phyloP scores from a whole-genome alignment of 306 rosid genomes.

The Crataegus laevigata region DNA sequence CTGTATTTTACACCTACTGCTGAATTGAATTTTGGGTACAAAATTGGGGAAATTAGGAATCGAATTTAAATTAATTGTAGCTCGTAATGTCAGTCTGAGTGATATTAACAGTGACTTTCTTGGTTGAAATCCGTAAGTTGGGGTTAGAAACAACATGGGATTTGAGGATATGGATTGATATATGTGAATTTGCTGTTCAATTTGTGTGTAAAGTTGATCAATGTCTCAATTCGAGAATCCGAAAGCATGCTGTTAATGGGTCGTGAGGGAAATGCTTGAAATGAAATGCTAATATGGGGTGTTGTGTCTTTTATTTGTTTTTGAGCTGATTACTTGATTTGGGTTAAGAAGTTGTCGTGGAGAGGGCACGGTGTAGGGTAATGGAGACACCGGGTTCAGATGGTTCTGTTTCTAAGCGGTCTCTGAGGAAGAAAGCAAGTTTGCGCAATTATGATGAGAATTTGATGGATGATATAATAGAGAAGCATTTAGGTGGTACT shows the following conservation, averaged over 20 bases:
- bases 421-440: conserved; percentile 55
- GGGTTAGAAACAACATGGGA: neutral
- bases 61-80: neutral
- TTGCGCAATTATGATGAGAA: conserved; percentile 61
- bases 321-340: conserved; percentile 5
- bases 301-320: conserved; percentile 3
- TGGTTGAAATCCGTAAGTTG: neutral
- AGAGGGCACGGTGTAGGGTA: conserved; percentile 8
- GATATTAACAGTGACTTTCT: neutral
- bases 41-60: neutral
- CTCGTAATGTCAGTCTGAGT: neutral
- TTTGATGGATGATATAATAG: conserved; percentile 69
- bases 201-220: neutral
- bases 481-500: conserved; percentile 56
- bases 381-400: conserved; percentile 47
- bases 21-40: neutral
- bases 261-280: neutral
- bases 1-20: neutral
- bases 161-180: neutral
- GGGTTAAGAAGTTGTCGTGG: neutral
- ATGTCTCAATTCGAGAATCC: neutral
- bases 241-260: neutral
- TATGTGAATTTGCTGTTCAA: neutral
- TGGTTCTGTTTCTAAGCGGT: conserved; percentile 47
- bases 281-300: conserved; percentile 2